phyloP scores from a whole-genome alignment of 495 filamentous ascomycete genomes.

The Aspergillus biplanus region DNA sequence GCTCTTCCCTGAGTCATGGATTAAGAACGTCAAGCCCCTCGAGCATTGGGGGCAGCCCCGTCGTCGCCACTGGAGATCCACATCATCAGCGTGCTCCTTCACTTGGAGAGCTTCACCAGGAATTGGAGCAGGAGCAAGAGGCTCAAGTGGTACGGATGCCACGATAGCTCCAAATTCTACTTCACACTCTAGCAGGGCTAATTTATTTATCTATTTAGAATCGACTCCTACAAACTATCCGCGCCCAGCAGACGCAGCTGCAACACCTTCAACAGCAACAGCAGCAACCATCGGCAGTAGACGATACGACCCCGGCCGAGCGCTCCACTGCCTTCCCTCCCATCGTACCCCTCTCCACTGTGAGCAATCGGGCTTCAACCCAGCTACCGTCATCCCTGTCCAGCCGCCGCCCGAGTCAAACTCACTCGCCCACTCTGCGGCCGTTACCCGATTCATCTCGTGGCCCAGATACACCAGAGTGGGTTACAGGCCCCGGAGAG shows the following conservation, averaged over 20 bases:
- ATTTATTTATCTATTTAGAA: constrained; percentile 57
- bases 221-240: constrained; percentile 86
- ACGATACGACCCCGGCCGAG: constrained; percentile 70
- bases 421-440: constrained; percentile 41
- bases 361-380: constrained; percentile 36
- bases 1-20: constrained; percentile 50
- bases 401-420: constrained; percentile 51
- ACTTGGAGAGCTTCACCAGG: constrained; percentile 93
- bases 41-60: constrained; percentile 59
- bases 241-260: constrained; percentile 83
- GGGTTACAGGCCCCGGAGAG: constrained; percentile 34
- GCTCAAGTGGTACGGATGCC: constrained; percentile 72
- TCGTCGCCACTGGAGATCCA: constrained; percentile 59
- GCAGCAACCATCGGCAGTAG: constrained; percentile 46
- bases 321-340: constrained; percentile 58
- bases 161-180: too few species aligned
- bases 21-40: constrained; percentile 61
- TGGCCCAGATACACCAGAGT: constrained; percentile 34
- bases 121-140: constrained; percentile 94
- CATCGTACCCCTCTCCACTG: constrained; percentile 38
- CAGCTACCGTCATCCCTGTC: constrained; percentile 50
- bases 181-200: neutral
- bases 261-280: constrained; percentile 58
- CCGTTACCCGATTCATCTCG: constrained; percentile 34
- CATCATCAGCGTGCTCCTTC: constrained; percentile 76